Percentiles rank a stretch among this genome's conserved stretches.
Evolutionary conservation across 768 basidiomycete species (phyloP).

Genomic region (Mycena kentingensis): DNA sequence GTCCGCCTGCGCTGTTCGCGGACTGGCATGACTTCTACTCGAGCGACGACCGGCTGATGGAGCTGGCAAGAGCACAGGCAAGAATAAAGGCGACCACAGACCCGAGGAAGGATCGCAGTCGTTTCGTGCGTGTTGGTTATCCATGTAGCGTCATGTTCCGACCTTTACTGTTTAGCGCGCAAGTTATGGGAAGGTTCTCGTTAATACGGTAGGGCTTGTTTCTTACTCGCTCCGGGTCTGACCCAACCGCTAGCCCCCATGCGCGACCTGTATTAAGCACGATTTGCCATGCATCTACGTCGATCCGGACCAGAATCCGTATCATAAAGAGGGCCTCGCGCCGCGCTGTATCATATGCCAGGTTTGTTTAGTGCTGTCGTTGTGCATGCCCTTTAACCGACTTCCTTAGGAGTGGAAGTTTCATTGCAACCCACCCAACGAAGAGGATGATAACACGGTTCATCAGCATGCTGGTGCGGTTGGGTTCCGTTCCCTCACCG

Average conservation of each 20-base stretch:
- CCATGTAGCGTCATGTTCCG: neutral
- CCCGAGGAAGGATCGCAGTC: neutral
- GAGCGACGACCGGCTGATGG: neutral
- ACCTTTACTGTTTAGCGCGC: neutral
- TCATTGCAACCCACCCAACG: neutral
- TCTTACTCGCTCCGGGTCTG: neutral
- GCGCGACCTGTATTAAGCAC: neutral
- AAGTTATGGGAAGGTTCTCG: neutral
- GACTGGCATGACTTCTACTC: neutral
- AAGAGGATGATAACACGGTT: neutral
- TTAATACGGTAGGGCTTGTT: neutral
- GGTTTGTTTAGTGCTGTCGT: no score
- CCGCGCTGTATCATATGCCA: neutral
- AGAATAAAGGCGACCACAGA: neutral
- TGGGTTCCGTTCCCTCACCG: neutral
- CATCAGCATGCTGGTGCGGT: neutral
- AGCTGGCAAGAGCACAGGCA: neutral
- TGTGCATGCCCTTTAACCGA: no score
- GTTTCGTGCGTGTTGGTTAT: neutral
- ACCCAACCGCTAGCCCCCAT: neutral
- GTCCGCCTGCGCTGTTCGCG: neutral
- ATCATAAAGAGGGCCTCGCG: neutral
- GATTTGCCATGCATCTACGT: neutral
- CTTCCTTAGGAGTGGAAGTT: slow-evolving; percentile 4
- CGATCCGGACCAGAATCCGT: neutral